A percentile compares a stretch with the other conserved stretches of the same genome.
Conservation (phyloP, 1,284 basidiomycete species). For the Boletus semigastroideus region DNA sequence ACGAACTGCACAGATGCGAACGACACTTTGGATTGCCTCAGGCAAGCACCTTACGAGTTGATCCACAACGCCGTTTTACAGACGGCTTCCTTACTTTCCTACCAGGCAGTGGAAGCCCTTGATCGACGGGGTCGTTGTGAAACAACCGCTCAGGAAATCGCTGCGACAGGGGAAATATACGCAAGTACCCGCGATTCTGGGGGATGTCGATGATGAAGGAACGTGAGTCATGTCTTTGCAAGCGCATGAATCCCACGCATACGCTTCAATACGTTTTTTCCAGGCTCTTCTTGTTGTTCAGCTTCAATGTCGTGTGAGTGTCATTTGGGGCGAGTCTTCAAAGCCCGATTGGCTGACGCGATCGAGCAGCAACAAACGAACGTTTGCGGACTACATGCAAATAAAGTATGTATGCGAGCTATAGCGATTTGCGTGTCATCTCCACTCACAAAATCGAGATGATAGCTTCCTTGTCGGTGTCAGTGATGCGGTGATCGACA, state of each 20-base stretch:
- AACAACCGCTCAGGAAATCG: background rate
- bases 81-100: conserved; percentile 13
- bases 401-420: background rate
- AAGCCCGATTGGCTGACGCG: no score
- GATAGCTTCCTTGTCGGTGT: conserved; percentile 4
- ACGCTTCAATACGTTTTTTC: background rate
- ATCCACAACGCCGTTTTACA: conserved; percentile 8
- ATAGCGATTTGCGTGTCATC: background rate
- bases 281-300: conserved; percentile 17
- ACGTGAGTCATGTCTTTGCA: conserved; percentile 20
- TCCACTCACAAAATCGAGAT: background rate
- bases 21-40: conserved; percentile 44
- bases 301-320: conserved; percentile 14
- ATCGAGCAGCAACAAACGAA: conserved; percentile 1
- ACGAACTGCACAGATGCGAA: conserved; percentile 32
- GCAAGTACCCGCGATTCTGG: conserved; percentile 26
- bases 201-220: conserved; percentile 32
- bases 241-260: background rate
- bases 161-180: conserved; percentile 11
- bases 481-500: background rate
- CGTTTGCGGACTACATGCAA: conserved; percentile 15
- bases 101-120: conserved; percentile 10
- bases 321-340: no score
- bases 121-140: background rate
- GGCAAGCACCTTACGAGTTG: conserved; percentile 28